Evolutionary conservation across 164 flowering plant species (phyloP), one percentile per base, ranked within the genome.

Genomic region (Umbellularia californica): DNA sequence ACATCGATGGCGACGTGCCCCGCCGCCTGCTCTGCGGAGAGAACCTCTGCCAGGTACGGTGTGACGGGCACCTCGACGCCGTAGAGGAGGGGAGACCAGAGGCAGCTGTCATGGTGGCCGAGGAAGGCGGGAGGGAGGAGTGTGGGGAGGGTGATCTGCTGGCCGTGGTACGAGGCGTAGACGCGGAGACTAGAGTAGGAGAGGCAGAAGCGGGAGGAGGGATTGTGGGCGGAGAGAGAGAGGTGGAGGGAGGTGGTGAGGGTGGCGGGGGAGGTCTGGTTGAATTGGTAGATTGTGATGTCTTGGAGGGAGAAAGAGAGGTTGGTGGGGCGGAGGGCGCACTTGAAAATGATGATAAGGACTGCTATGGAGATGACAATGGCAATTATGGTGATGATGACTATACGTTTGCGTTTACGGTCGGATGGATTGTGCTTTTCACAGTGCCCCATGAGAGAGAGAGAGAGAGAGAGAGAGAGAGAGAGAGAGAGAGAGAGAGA

Each of bases 71-170:
- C 75, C 68, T 19, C 10, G 17, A 17, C 20, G 41, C 80, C 80
- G 74, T 65, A 22, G 50, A 78, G 72, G n/a, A 64, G 30, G 13
- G 80, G 80, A 6, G 74, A 55, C 76, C 76, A 70, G 65, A 70
- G 58, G 67, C 20, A 51, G 65, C 13, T 19, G n/a, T 78, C 76
- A 70, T 70, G 24, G 22, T 70, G 74, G 41, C 70, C 76, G n/a
- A 73, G 76, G 41, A 70, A 74, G 30, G 68, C 50, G 3, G 73
- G 65, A 0, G 47, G 77, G 41, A 78, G 52, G 22, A 33, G 9
- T 20, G 66, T 64, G 19, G 67, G 64, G 41, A 68, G 60, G 2
- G 79, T 77, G 68, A 77, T 73, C 79, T 77, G 75, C 64, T 77
- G 79, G 72, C 68, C 68, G 17, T 58, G 66, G 70, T 78, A 78